These are phyloP conservation scores for Talaromyces ruber DNA, from an alignment of 495 filamentous ascomycete species.

Conservation along the genomic window DNA sequence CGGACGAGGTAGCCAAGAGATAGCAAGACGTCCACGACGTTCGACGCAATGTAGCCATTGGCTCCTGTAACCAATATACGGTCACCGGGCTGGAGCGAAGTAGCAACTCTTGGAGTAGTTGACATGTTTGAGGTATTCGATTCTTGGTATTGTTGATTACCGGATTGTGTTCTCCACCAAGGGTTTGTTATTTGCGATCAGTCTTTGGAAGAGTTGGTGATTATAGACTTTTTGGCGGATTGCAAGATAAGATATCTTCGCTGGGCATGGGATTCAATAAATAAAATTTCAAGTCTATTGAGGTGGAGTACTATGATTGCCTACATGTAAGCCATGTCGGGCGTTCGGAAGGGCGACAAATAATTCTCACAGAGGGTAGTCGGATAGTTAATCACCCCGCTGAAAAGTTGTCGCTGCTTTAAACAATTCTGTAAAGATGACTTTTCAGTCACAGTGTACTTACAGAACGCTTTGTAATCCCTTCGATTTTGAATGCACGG, in stretches of 20 bases:
- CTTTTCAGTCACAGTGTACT: neutral
- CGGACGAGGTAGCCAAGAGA: conserved; percentile 40
- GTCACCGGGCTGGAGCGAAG: conserved; percentile 9
- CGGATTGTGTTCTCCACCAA: neutral
- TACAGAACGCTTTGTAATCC: neutral
- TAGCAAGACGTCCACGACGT: conserved; percentile 41
- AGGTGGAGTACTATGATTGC: neutral
- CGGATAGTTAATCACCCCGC: neutral
- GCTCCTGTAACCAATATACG: conserved; percentile 45
- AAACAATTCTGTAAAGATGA: neutral
- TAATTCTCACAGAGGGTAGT: neutral
- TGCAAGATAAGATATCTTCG: neutral
- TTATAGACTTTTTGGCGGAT: neutral
- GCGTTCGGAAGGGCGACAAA: neutral
- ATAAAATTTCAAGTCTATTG: neutral
- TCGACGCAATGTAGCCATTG: conserved; percentile 49
- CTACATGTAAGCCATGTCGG: neutral
- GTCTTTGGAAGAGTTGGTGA: neutral
- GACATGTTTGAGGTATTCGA: neutral
- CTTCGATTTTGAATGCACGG: neutral
- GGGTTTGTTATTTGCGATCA: neutral
- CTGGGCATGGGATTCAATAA: neutral
- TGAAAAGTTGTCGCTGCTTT: neutral
- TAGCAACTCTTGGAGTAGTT: conserved; percentile 1
- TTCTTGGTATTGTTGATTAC: neutral